Evolutionary conservation across 805 yeast species (phyloP), one percentile per base, ranked within the genome.

Genomic region (Hermanozyma aechmeae): DNA sequence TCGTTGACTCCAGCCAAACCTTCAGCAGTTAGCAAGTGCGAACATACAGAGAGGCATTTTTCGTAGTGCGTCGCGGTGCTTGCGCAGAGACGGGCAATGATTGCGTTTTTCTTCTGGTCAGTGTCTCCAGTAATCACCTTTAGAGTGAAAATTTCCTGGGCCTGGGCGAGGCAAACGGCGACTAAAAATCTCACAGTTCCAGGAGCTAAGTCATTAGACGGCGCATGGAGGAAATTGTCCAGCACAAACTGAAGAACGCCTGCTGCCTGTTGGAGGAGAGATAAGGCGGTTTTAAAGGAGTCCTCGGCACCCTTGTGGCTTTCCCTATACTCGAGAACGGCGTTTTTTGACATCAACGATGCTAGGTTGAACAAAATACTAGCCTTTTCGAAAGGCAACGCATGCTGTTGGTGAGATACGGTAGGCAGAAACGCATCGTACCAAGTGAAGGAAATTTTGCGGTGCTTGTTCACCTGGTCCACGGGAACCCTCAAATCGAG

Each of bases 321-420:
- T 18, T 53, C 56, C 6, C 38, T 34, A 31, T 61, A 59, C 28
- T 49, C 51, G n/a, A 29, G 12, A 2, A 33, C 31, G 1, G 77
- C 79, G 21, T 70, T 56, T 31, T 68, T 61, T 3, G 80, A 68
- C 34, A 78, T 55, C 2, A 76, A 44, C 0, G 83, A 67, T 1
- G 76, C 96, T 29, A 87, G 55, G 46, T 87, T 87, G 65, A 78
- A 89, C 30, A 92, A 61, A 2, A 79, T 59, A 15, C 81, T 72
- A 0, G 96, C 95, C 56, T 89, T 89, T 46, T 89, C 98, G 48
- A 83, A 86, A 0, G 95, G 85, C 25, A 83, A 45, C 0, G 95
- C 79, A 43, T 71, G 71, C 48, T 87, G 96, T n/a, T 79, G 62
- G 35, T 68, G 68, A 10, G 65, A 55, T 1, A 61, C 54, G 0